Conservation (phyloP, 257 asterid species). For the Asclepias syriaca region DNA sequence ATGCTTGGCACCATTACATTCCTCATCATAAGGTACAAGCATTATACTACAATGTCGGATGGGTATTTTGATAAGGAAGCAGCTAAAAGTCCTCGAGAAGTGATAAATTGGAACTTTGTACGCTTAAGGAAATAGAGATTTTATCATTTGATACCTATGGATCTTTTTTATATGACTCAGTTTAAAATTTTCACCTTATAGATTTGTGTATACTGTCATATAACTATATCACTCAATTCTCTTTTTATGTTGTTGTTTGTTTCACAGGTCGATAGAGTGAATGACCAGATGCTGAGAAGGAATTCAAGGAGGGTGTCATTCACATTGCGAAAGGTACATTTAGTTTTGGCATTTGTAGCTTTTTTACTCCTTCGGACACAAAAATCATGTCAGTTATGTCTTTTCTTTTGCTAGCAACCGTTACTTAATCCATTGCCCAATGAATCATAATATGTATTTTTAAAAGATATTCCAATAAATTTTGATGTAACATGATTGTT, state of each 20-base stretch:
- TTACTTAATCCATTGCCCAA: too few species aligned
- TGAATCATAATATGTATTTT: too few species aligned
- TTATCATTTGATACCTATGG: neutral
- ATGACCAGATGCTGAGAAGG: constrained; percentile 60
- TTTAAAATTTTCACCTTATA: too few species aligned
- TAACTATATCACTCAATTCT: too few species aligned
- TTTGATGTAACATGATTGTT: too few species aligned
- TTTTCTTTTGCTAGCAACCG: too few species aligned
- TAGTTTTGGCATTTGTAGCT: neutral
- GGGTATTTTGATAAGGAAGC: neutral
- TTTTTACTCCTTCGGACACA: too few species aligned
- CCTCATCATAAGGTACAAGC: constrained; percentile 86
- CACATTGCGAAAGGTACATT: constrained; percentile 76
- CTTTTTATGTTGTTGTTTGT: neutral
- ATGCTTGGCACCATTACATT: constrained; percentile 98
- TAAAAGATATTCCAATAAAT: too few species aligned
- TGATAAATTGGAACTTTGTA: neutral
- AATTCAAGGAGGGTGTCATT: constrained; percentile 81
- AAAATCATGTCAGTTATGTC: too few species aligned
- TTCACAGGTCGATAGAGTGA: constrained; percentile 71
- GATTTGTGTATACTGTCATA: too few species aligned
- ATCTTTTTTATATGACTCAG: neutral
- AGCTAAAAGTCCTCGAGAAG: neutral
- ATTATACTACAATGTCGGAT: neutral
- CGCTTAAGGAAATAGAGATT: neutral